Conservation (phyloP, 2,329 filamentous ascomycete genomes). For the Pseudogymnoascus sp. region DNA sequence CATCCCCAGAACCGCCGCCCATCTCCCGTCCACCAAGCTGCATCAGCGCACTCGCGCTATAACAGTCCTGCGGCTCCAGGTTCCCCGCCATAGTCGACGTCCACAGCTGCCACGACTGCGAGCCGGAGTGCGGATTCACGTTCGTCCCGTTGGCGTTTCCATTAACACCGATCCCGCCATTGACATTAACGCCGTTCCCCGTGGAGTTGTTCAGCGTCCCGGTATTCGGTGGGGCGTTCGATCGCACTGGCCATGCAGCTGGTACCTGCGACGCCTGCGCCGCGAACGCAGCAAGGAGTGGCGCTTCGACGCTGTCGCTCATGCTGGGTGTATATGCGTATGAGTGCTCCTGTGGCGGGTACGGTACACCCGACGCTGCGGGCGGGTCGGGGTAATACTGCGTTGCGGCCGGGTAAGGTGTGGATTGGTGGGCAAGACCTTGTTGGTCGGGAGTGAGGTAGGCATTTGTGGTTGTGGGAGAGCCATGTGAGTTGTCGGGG, state of each 20-base stretch:
- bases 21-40: slow-evolving; percentile 24
- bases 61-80: slow-evolving; percentile 27
- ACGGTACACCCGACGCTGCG: slow-evolving; percentile 17
- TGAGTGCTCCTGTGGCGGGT: slow-evolving; percentile 20
- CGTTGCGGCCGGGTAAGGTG: slow-evolving; percentile 26
- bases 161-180: neutral
- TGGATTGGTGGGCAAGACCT: slow-evolving; percentile 21
- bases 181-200: neutral
- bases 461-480: slow-evolving; percentile 13
- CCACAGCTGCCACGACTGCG: slow-evolving; percentile 29
- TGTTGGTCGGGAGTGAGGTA: slow-evolving; percentile 19
- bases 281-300: slow-evolving; percentile 23
- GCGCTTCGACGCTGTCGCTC: slow-evolving; percentile 20
- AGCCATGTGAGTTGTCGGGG: slow-evolving; percentile 15
- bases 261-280: slow-evolving; percentile 29
- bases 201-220: neutral
- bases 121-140: slow-evolving; percentile 16
- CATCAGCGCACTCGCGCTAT: slow-evolving; percentile 27
- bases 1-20: slow-evolving; percentile 12
- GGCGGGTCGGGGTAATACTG: slow-evolving; percentile 26
- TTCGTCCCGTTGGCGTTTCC: neutral
- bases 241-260: slow-evolving; percentile 16
- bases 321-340: slow-evolving; percentile 18
- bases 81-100: slow-evolving; percentile 24
- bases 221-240: slow-evolving; percentile 11